A percentile compares a stretch with the other conserved stretches of the same genome.
These are phyloP conservation scores for Fusarium oligoseptatum DNA, from an alignment of 2,329 filamentous ascomycete species.

Conservation along the genomic window DNA sequence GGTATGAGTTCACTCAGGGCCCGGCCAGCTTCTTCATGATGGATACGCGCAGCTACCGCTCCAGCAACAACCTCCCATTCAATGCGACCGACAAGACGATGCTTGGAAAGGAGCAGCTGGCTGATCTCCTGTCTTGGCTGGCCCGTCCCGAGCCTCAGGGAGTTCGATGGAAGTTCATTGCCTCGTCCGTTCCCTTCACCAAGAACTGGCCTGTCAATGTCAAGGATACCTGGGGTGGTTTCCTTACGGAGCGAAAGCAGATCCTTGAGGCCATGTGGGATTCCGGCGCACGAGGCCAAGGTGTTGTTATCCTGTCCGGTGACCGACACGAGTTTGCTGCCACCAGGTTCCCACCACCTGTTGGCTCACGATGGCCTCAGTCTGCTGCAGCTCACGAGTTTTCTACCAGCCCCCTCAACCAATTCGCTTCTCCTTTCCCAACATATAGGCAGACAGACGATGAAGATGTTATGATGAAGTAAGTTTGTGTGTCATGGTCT, in stretches of 20 bases:
- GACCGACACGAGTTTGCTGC: constrained; percentile 98
- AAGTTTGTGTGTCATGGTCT: constrained; percentile 54
- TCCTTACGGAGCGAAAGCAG: constrained; percentile 81
- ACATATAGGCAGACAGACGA: constrained; percentile 87
- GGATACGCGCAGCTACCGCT: constrained; percentile 90
- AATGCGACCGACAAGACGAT: constrained; percentile 82
- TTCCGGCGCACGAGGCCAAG: constrained; percentile 78
- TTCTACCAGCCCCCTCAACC: constrained; percentile 88
- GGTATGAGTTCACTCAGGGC: constrained; percentile 90
- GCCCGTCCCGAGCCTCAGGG: constrained; percentile 78
- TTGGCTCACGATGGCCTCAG: constrained; percentile 71
- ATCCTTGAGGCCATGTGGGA: constrained; percentile 96
- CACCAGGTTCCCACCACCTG: constrained; percentile 79
- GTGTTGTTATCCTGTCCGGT: constrained; percentile 87
- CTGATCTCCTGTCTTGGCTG: constrained; percentile 84
- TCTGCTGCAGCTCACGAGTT: constrained; percentile 86
- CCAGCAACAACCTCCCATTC: constrained; percentile 71
- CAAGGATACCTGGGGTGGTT: constrained; percentile 94
- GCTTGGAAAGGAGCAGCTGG: constrained; percentile 83
- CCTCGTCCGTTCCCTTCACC: constrained; percentile 93
- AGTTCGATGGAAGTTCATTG: constrained; percentile 93
- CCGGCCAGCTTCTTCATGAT: constrained; percentile 95
- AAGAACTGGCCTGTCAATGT: constrained; percentile 96
- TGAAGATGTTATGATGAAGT: constrained; percentile 88
- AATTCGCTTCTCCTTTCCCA: constrained; percentile 90